These are phyloP conservation scores for Aspergillus brasiliensis DNA, from an alignment of 2,329 filamentous ascomycete species.

Conservation along the genomic window DNA sequence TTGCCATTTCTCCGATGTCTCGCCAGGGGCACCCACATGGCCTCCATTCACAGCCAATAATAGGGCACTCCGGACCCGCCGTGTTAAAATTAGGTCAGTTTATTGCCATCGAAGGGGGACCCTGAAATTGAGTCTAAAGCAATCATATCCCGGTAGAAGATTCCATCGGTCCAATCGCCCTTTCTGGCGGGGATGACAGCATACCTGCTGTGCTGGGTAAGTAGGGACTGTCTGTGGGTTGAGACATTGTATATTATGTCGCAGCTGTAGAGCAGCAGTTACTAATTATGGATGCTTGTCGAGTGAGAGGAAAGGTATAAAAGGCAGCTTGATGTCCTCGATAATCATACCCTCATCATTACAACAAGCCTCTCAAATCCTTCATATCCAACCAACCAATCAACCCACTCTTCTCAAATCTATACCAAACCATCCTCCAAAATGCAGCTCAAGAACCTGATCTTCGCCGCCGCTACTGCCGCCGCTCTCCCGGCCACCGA, in stretches of 20 bases:
- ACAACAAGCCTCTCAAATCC: not conserved
- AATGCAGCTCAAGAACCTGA: constrained; percentile 34
- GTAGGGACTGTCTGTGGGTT: not conserved
- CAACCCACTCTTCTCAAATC: not conserved
- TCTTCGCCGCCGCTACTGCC: constrained; percentile 32
- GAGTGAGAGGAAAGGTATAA: not conserved
- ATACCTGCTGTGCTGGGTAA: not conserved
- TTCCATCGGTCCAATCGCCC: not conserved
- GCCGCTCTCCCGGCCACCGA: constrained; percentile 24
- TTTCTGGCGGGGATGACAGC: not conserved
- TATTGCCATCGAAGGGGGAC: not conserved
- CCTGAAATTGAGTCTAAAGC: not conserved
- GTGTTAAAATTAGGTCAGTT: not conserved
- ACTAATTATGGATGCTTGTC: not conserved
- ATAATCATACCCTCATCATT: not conserved
- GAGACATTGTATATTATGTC: not conserved
- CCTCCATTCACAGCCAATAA: not conserved
- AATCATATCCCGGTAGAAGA: not conserved
- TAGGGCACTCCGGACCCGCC: not conserved
- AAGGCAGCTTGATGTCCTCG: not conserved
- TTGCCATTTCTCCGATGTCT: constrained; percentile 1
- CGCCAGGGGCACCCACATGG: not conserved
- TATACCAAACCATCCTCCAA: constrained; percentile 11
- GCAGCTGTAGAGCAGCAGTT: not conserved
- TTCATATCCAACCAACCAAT: not conserved